These are phyloP conservation scores for Saccharomycopsis phalli DNA, from an alignment of 1,139 yeast species.

Conservation along the genomic window DNA sequence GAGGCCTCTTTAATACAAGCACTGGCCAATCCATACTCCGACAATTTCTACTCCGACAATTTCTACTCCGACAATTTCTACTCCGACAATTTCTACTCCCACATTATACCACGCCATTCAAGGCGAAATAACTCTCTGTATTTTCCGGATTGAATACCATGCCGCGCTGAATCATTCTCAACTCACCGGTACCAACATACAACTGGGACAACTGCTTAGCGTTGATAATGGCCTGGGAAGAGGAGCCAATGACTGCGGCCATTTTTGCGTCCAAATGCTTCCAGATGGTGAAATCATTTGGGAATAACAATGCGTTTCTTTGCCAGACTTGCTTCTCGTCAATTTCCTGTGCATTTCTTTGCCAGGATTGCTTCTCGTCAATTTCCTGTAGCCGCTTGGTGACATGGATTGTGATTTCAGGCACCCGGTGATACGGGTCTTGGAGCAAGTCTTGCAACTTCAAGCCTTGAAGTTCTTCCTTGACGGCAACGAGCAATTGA, in stretches of 20 bases:
- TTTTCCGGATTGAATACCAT: conserved; percentile 40
- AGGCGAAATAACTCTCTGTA: not conserved
- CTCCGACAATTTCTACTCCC: no score
- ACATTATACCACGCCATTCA: not conserved
- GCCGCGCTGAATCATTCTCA: conserved; percentile 54
- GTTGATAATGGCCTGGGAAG: conserved; percentile 35
- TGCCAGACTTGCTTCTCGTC: conserved; percentile 43
- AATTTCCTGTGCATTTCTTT: conserved; percentile 33
- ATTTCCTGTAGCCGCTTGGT: conserved; percentile 29
- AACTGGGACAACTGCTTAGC: conserved; percentile 46
- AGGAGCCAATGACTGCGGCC: conserved; percentile 47
- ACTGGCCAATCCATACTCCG: no score
- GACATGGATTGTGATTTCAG: conserved; percentile 50
- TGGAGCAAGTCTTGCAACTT: conserved; percentile 38
- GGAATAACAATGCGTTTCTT: conserved; percentile 63
- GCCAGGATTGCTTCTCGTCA: conserved; percentile 40
- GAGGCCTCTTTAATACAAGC: no score
- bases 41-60: no score
- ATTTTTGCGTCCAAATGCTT: conserved; percentile 41
- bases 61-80: no score
- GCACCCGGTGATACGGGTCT: conserved; percentile 49
- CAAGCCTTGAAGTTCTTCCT: conserved; percentile 53
- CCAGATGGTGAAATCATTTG: conserved; percentile 67
- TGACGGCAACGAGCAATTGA: conserved; percentile 55
- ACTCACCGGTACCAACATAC: conserved; percentile 37